Conservation (phyloP, 2,329 filamentous ascomycete species). For the Phoma sp. region DNA sequence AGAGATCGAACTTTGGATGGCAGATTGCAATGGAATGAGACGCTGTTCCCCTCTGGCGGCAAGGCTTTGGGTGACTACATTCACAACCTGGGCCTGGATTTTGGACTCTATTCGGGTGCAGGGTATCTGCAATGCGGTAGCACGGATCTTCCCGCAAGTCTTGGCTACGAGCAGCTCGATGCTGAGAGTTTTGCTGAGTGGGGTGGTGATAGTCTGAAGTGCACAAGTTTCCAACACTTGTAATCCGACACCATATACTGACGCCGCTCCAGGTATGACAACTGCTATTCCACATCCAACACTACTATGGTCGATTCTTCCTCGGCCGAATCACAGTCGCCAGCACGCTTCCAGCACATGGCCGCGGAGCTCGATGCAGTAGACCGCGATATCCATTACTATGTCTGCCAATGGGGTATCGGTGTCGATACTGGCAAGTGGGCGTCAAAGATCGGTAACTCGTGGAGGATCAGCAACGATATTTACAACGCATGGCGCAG, state of each 20-base stretch:
- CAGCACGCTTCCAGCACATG: constrained; percentile 42
- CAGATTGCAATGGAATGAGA: constrained; percentile 58
- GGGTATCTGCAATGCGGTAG: constrained; percentile 49
- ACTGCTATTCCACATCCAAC: constrained; percentile 39
- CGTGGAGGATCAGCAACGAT: constrained; percentile 48
- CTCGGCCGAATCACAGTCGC: constrained; percentile 35
- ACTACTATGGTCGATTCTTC: constrained; percentile 47
- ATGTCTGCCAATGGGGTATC: constrained; percentile 49
- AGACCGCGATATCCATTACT: constrained; percentile 45
- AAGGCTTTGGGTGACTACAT: constrained; percentile 59
- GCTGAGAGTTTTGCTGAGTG: constrained; percentile 61
- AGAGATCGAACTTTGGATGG: constrained; percentile 51
- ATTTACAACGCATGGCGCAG: constrained; percentile 45
- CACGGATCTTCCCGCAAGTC: constrained; percentile 53
- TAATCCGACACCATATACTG: constrained; percentile 32
- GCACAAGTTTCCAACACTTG: constrained; percentile 6
- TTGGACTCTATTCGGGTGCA: constrained; percentile 60
- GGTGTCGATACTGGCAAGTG: constrained; percentile 45
- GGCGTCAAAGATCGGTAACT: constrained; percentile 43
- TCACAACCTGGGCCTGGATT: constrained; percentile 57
- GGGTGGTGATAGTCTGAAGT: constrained; percentile 57
- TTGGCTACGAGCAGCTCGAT: constrained; percentile 63
- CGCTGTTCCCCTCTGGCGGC: constrained; percentile 59
- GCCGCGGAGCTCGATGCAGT: constrained; percentile 32
- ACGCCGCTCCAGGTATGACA: constrained; percentile 40